Conservation (phyloP, 2,329 filamentous ascomycete genomes). For the Monilinia laxa region DNA sequence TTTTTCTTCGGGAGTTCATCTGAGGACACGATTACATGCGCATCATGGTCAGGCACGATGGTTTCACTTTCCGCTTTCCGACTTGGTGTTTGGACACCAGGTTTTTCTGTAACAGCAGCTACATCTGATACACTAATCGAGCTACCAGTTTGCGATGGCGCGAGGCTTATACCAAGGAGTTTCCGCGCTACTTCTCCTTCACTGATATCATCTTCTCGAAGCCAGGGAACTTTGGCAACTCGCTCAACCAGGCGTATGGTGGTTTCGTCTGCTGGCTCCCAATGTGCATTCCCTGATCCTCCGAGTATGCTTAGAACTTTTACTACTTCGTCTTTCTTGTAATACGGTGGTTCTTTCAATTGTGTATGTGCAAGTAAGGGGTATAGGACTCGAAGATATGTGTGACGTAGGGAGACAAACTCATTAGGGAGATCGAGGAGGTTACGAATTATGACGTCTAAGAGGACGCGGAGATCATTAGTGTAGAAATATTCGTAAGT, state of each 20-base stretch:
- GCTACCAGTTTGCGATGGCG: conserved; percentile 64
- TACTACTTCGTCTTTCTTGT: conserved; percentile 84
- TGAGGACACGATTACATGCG: conserved; percentile 14
- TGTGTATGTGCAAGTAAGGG: conserved; percentile 91
- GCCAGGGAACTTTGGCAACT: conserved; percentile 71
- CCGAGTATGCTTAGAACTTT: conserved; percentile 72
- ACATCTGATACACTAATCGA: conserved; percentile 75
- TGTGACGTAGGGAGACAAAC: conserved; percentile 74
- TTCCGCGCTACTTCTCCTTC: conserved; percentile 54
- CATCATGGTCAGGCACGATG: conserved; percentile 34
- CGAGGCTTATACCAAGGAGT: conserved; percentile 69
- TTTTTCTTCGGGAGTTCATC: conserved; percentile 28
- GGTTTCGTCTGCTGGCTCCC: conserved; percentile 77
- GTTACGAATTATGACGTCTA: conserved; percentile 96
- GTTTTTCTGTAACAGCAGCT: conserved; percentile 76
- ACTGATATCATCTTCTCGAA: conserved; percentile 48
- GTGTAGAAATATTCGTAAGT: conserved; percentile 99
- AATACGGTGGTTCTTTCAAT: conserved; percentile 79
- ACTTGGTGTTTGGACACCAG: conserved; percentile 78
- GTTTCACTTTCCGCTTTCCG: conserved; percentile 47
- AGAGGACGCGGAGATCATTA: conserved; percentile 88
- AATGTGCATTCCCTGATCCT: conserved; percentile 67
- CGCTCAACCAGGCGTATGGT: conserved; percentile 74
- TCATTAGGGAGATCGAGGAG: conserved; percentile 93
- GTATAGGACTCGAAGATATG: conserved; percentile 89